Evolutionary conservation across 1,284 basidiomycete species (phyloP).

Genomic region (Psilocybe mexicana): DNA sequence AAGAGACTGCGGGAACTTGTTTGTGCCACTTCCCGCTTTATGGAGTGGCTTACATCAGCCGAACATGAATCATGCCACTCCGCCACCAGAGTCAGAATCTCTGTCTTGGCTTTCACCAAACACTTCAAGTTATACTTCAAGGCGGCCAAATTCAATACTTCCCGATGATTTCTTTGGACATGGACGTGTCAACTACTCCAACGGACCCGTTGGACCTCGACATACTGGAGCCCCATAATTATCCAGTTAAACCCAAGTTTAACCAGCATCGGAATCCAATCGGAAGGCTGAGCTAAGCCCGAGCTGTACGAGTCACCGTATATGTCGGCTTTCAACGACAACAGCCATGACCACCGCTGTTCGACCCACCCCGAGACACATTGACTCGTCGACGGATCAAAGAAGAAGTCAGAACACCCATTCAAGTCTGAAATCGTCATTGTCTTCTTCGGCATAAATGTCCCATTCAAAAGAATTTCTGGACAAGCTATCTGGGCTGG

Average conservation of each 20-base stretch:
- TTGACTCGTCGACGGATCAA: background rate
- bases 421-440: background rate
- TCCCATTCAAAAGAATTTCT: background rate
- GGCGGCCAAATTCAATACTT: too few species aligned
- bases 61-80: background rate
- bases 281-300: background rate
- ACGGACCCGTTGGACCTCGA: too few species aligned
- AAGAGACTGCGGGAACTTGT: constrained; percentile 15
- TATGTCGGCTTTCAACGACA: background rate
- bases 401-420: background rate
- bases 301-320: background rate
- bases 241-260: too few species aligned
- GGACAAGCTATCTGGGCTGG: too few species aligned
- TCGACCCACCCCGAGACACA: background rate
- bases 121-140: background rate
- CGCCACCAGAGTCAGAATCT: background rate
- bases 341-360: background rate
- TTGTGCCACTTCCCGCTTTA: constrained; percentile 20
- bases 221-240: too few species aligned
- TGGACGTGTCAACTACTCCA: too few species aligned
- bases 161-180: too few species aligned
- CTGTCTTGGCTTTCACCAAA: background rate
- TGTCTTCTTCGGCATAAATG: background rate
- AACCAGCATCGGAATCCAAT: background rate
- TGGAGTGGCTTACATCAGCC: constrained; percentile 18